Evolutionary conservation across 768 basidiomycete genomes (phyloP).

Genomic region (Tricholoma bakamatsutake): DNA sequence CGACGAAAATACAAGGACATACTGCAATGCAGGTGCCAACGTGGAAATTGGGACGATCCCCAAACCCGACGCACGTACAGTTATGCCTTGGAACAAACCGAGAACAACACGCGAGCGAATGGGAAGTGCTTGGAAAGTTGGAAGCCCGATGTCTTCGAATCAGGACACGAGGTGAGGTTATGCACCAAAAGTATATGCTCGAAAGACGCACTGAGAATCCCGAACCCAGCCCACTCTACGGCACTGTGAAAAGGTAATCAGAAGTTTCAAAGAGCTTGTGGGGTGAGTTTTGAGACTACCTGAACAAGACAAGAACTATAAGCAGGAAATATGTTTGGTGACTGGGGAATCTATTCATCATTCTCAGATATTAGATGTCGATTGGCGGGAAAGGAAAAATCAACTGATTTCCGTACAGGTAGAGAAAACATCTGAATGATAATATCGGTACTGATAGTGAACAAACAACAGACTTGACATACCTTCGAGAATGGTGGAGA

Average conservation of each 20-base stretch:
- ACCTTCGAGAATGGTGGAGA: conserved; percentile 72
- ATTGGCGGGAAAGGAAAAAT: neutral
- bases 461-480: conserved; percentile 2
- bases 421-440: conserved; percentile 50
- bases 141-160: conserved; percentile 33
- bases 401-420: conserved; percentile 33
- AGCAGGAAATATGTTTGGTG: conserved; percentile 74
- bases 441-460: neutral
- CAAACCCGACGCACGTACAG: conserved; percentile 50
- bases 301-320: conserved; percentile 48
- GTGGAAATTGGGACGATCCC: conserved; percentile 39
- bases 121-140: conserved; percentile 31
- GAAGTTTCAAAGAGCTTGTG: neutral
- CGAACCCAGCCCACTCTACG: conserved; percentile 65
- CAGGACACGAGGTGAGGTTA: neutral
- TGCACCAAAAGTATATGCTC: too few relatives aligned
- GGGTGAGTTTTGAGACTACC: conserved; percentile 26
- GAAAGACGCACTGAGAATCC: conserved; percentile 42
- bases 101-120: conserved; percentile 32
- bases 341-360: conserved; percentile 46
- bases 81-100: conserved; percentile 52
- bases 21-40: conserved; percentile 69
- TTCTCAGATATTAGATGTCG: neutral
- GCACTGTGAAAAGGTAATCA: conserved; percentile 26
- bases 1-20: conserved; percentile 14